Base-by-base conservation (phyloP, 805 yeast species). In the Hyphopichia homilentoma region DNA sequence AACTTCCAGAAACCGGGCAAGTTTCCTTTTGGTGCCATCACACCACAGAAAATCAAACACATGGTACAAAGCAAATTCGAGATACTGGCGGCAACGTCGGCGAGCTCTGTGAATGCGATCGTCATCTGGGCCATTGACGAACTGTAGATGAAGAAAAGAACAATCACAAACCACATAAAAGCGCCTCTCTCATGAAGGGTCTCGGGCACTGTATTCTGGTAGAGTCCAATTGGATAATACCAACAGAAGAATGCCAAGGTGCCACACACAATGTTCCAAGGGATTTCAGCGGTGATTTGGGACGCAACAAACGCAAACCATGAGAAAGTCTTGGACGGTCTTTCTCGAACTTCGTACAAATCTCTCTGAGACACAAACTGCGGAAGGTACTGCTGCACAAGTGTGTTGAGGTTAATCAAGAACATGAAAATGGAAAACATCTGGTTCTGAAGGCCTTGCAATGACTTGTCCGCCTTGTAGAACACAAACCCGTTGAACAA, bases 381-480 rank as follows among this genome's bases (percentile, higher is more conserved):
- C 13, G 88, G 87, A 43, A 80, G 57, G 60, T 75, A 68, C 54
- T 82, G 88, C 42, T 79, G 76, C 30, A 77, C 50, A 45, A 79
- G 48, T 16, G 83, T 77, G 42, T 70, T 69, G 59, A 77, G 68
- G 30, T 73, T 62, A 45, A 75, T 68, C 25, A 75, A 52, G 47
- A 78, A 72, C 86, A 83, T 80, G 63, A 84, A 84, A 27, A 81
- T 51, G 2, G 88, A 68, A 46, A 82, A 75, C 87, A 84, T 79
- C 63, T 82, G 85, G 55, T 51, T 85, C 80, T 77, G 59, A 35
- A 53, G 41, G n/a, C 59, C 61, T 34, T 51, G 54, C 33, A 56
- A 25, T 11, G 47, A 36, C 30, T 30, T 40, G 9, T 51, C 73
- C 25, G 79, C 72, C 44, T 79, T 69, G 62, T 69, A 79, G 57